Evolutionary conservation across 2,329 filamentous ascomycete genomes (phyloP).

Genomic region (Ciborinia camelliae): DNA sequence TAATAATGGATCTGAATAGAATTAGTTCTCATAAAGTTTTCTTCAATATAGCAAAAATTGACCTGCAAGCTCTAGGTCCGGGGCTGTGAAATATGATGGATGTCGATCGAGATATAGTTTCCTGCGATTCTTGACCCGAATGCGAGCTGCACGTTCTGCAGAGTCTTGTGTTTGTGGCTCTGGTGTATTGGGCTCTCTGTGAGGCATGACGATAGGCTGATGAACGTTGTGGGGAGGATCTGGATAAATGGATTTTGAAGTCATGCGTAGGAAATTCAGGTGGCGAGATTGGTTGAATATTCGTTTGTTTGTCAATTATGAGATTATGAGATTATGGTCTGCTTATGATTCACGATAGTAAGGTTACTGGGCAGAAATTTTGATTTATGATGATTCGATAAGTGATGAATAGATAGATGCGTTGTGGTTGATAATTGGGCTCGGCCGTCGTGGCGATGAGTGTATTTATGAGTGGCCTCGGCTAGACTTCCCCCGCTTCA

Average conservation of each 20-base stretch:
- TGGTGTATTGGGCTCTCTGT: slow-evolving; percentile 25
- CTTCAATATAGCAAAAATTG: slow-evolving; percentile 1
- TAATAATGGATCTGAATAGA: slow-evolving; percentile 36
- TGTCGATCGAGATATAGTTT: slow-evolving; percentile 38
- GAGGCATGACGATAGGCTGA: slow-evolving; percentile 29
- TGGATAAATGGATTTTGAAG: slow-evolving; percentile 9
- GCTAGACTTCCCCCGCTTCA: neutral
- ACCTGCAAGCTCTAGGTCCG: slow-evolving; percentile 38
- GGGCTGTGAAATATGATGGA: slow-evolving; percentile 37
- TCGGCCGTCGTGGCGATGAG: slow-evolving; percentile 1
- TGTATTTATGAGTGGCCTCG: neutral
- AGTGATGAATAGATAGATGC: neutral
- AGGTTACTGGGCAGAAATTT: neutral
- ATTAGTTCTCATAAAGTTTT: slow-evolving; percentile 21
- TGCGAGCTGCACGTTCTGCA: slow-evolving; percentile 27
- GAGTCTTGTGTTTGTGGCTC: slow-evolving; percentile 17
- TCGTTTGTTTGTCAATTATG: neutral
- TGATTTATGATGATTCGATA: neutral
- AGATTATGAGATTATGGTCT: neutral
- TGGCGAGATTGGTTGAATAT: slow-evolving; percentile 7
- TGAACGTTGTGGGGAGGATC: slow-evolving; percentile 15
- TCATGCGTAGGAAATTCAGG: slow-evolving; percentile 6
- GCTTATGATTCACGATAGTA: neutral
- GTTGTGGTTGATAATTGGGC: neutral
- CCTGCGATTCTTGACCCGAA: slow-evolving; percentile 37